These are phyloP conservation scores for Malus fusca DNA, from an alignment of 306 rosid species.

Conservation along the genomic window DNA sequence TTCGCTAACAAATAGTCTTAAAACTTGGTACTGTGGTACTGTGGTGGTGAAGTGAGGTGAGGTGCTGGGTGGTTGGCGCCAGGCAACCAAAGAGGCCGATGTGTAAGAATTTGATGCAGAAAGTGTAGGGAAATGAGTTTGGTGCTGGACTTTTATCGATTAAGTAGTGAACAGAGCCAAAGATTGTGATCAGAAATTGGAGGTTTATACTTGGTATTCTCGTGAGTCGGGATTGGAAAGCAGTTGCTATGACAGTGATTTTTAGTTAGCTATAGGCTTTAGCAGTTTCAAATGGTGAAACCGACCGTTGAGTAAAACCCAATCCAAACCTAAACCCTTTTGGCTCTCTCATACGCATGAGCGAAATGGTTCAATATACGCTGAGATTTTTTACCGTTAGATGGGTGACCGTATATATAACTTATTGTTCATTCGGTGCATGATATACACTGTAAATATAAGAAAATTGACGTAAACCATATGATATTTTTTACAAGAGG, in stretches of 20 bases:
- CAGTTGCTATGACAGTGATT: neutral
- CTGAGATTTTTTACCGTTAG: neutral
- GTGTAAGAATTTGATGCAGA: neutral
- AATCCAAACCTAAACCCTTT: neutral
- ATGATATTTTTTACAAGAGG: too few species aligned
- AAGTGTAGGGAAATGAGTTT: neutral
- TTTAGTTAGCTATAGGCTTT: neutral
- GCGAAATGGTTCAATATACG: neutral
- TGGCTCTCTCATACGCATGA: neutral
- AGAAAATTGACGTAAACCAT: too few species aligned
- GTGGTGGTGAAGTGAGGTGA: neutral
- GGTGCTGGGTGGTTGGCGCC: neutral
- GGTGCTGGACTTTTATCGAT: neutral
- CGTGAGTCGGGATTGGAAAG: neutral
- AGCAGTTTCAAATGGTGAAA: neutral
- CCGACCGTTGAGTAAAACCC: neutral
- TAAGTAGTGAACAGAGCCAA: neutral
- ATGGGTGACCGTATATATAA: too few species aligned
- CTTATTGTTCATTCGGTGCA: too few species aligned
- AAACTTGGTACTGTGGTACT: slow-evolving; percentile 2
- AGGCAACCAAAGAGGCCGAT: neutral
- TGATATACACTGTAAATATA: too few species aligned
- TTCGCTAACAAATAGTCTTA: neutral
- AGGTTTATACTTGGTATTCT: neutral
- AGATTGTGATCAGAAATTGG: neutral